phyloP scores from a whole-genome alignment of 2,329 filamentous ascomycete genomes.

The Scedosporium aurantiacum region DNA sequence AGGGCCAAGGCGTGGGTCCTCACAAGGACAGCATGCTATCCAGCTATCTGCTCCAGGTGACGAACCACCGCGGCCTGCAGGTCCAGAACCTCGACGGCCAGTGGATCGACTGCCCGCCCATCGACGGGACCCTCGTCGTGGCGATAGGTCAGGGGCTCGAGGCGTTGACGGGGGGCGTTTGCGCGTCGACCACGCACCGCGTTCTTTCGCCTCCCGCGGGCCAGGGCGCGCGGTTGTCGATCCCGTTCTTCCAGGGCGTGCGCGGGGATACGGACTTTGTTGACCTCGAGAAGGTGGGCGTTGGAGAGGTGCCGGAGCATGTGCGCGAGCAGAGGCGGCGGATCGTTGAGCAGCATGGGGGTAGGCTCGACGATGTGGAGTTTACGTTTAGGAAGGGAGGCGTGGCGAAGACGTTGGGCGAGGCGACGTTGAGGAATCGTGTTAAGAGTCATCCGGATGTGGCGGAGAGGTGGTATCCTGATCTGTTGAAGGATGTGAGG shows the following conservation, averaged over 20 bases:
- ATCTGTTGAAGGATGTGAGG: conserved; percentile 45
- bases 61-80: conserved; percentile 64
- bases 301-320: conserved; percentile 47
- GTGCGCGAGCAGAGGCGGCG: conserved; percentile 51
- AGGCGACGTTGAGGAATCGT: conserved; percentile 74
- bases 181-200: conserved; percentile 70
- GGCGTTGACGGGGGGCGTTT: conserved; percentile 73
- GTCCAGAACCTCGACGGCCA: conserved; percentile 67
- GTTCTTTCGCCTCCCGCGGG: conserved; percentile 65
- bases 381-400: conserved; percentile 70
- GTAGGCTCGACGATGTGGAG: conserved; percentile 64
- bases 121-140: conserved; percentile 69
- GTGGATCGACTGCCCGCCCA: conserved; percentile 75
- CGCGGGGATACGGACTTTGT: conserved; percentile 70
- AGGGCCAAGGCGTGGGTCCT: conserved; percentile 58
- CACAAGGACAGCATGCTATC: conserved; percentile 82
- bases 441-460: conserved; percentile 84
- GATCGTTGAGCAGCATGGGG: conserved; percentile 45
- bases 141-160: conserved; percentile 82
- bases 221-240: conserved; percentile 61
- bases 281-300: conserved; percentile 53
- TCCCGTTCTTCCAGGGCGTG: conserved; percentile 85
- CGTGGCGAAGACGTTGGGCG: conserved; percentile 58
- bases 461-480: conserved; percentile 68
- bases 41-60: conserved; percentile 72